phyloP scores from a whole-genome alignment of 2,329 filamentous ascomycete genomes.

The Didymella keratinophila region DNA sequence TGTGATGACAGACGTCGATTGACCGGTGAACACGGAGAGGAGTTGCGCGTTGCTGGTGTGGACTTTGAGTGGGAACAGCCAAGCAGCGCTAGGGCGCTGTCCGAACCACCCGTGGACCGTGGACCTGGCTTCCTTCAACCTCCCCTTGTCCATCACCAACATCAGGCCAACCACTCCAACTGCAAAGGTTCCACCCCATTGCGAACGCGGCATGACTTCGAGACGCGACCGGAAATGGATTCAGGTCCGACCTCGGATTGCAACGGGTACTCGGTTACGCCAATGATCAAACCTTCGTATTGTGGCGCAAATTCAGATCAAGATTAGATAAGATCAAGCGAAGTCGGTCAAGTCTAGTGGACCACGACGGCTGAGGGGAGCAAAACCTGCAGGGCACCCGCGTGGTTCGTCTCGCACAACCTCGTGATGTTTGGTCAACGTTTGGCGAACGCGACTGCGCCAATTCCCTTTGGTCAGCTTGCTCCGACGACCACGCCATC shows the following conservation, averaged over 20 bases:
- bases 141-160: not conserved
- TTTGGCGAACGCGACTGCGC: not conserved
- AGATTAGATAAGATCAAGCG: slow-evolving; percentile 27
- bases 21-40: not conserved
- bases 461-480: slow-evolving; percentile 4
- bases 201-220: too few relatives aligned
- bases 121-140: not conserved
- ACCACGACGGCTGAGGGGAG: slow-evolving; percentile 6
- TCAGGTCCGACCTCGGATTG: slow-evolving; percentile 8
- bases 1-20: not conserved
- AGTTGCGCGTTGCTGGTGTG: not conserved
- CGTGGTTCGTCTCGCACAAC: slow-evolving; percentile 3
- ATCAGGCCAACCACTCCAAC: not conserved
- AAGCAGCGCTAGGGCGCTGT: slow-evolving; percentile 7
- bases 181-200: not conserved
- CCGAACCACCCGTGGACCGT: too few relatives aligned
- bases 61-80: not conserved
- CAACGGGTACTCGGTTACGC: not conserved
- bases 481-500: slow-evolving; percentile 15
- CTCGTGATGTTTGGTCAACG: not conserved
- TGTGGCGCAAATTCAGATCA: slow-evolving; percentile 26
- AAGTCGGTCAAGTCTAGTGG: slow-evolving; percentile 1
- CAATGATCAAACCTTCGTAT: slow-evolving; percentile 6
- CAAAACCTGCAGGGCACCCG: slow-evolving; percentile 9
- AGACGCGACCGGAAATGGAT: not conserved